Base-by-base conservation (phyloP, 495 filamentous ascomycete species). In the Neurospora sp. region DNA sequence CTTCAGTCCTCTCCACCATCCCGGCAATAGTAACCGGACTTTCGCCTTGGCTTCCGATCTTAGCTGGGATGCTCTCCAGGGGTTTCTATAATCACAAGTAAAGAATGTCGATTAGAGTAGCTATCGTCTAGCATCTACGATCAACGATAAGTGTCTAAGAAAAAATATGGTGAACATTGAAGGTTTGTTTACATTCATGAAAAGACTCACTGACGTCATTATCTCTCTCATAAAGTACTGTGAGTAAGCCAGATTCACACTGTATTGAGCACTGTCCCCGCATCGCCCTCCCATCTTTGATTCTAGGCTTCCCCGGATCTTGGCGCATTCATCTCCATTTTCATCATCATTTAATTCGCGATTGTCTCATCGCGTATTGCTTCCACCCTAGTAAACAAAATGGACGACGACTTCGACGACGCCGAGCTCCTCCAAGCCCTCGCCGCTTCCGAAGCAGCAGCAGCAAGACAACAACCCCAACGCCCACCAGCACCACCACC, bases 351-450 rank as follows among this genome's bases (percentile, higher is more conserved):
- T 18, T 11, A 8, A 72, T 10, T 12, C 37, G 16, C 12, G 14
- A 39, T 20, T 9, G 1, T 0, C 4, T 59, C 22, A 2, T 48
- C 68, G 40, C 37, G 22, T 66, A 12, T 27, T 7, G 1, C 11
- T 1, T 14, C 10, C 0, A 6, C 20, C 42, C 3, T 40, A 48
- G n/a, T 39, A 22, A 41, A 14, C 20, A 79, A 42, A 69, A 87
- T 84, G 83, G 83, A 84, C 44, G 90, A 91, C 73, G 88, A 90
- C 72, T 91, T 87, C 69, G 88, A 84, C 72, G 89, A 90, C 75
- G 85, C 86, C 38, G 89, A 88, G 31, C 85, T 90, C 41, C 78
- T 87, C 53, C 84, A 83, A 72, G 85, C 86, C 22, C 81, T 88
- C 69, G 86, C 81, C 27, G 84, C 87, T 27, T 73, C 74, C 5